phyloP scores from a whole-genome alignment of 768 basidiomycete genomes.

The Amanita rimosa region DNA sequence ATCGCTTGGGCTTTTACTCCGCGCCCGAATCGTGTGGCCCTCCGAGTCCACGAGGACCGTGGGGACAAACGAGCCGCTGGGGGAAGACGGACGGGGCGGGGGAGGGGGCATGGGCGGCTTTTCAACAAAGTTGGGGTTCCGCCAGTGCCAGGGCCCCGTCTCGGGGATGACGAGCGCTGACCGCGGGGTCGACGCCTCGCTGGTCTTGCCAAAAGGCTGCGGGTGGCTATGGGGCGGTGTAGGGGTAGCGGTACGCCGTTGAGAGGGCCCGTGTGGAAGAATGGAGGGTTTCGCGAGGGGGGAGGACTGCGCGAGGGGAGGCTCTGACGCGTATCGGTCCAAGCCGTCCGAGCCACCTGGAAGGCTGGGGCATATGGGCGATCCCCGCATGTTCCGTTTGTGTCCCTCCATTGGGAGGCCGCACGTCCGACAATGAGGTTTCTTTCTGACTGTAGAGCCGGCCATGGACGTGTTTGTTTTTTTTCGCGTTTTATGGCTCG shows the following conservation, averaged over 20 bases:
- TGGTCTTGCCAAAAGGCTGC: background rate
- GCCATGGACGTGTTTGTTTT: background rate
- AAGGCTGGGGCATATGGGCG: slow-evolving; percentile 18
- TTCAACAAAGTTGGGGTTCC: slow-evolving; percentile 23
- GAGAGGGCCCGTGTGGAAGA: background rate
- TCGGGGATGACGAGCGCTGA: slow-evolving; percentile 9
- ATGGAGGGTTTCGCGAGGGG: slow-evolving; percentile 4
- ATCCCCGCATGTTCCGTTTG: slow-evolving; percentile 19
- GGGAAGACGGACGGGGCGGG: slow-evolving; percentile 5
- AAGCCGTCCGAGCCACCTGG: background rate
- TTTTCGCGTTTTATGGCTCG: slow-evolving; percentile 3
- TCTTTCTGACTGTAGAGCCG: slow-evolving; percentile 10
- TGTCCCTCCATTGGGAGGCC: slow-evolving; percentile 26
- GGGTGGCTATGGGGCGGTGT: background rate
- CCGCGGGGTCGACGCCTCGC: background rate
- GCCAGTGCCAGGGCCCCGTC: slow-evolving; percentile 15
- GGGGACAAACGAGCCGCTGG: slow-evolving; percentile 10
- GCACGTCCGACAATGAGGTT: slow-evolving; percentile 22
- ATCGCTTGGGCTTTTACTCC: slow-evolving; percentile 6
- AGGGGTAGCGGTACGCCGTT: background rate
- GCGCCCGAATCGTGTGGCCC: slow-evolving; percentile 12
- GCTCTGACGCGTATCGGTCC: slow-evolving; percentile 1
- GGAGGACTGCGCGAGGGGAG: slow-evolving; percentile 1
- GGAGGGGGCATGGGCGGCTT: slow-evolving; percentile 2
- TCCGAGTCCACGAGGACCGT: slow-evolving; percentile 17